Base-by-base conservation (phyloP, 2,329 filamentous ascomycete genomes). In the Xylariaceae sp. region DNA sequence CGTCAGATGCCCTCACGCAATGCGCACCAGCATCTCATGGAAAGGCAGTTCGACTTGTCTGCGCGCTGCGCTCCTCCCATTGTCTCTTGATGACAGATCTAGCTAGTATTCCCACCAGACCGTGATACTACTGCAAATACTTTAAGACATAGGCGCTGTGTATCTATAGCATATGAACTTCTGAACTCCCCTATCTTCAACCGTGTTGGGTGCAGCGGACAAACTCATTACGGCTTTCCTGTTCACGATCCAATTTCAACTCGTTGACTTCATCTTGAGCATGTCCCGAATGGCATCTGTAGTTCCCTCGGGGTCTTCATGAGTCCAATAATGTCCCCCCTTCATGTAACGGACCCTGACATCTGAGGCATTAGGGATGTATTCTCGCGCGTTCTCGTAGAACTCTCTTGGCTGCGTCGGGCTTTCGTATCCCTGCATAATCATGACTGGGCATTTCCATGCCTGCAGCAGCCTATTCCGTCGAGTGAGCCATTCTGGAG, bases 131-230 rank as follows among this genome's bases (percentile, higher is more conserved):
- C n/a, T n/a, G n/a, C n/a, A n/a, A n/a, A n/a, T n/a, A n/a, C n/a
- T n/a, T 35, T 14, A 35, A 35, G 32, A 35, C 10, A 35, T 35
- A 35, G 32, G 14, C 17, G 72, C 10, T 14, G 32, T 14, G 10
- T 10, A 35, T 10, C 14, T 35, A 14, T 35, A 35, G 32, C 32
- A 35, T 35, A 35, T 14, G 32, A 35, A 35, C 14, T 35, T 35
- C 14, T 10, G n/a, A n/a, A n/a, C n/a, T n/a, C n/a, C n/a, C n/a
- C 32, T 35, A 35, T 35, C 32, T 10, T 14, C 32, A 35, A 35
- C 32, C 10, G 32, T 35, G 14, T 35, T 35, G 10, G 14, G 32
- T 35, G 32, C 32, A 35, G 10, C 32, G 32, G 32, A 35, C 32
- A 35, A 35, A 10, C 10, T 14, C 32, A 35, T 35, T 10, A 35